Percentiles rank a stretch among this genome's conserved stretches.
Evolutionary conservation across 805 yeast genomes (phyloP).

Genomic region (Sugiyamaella mastotermitis): DNA sequence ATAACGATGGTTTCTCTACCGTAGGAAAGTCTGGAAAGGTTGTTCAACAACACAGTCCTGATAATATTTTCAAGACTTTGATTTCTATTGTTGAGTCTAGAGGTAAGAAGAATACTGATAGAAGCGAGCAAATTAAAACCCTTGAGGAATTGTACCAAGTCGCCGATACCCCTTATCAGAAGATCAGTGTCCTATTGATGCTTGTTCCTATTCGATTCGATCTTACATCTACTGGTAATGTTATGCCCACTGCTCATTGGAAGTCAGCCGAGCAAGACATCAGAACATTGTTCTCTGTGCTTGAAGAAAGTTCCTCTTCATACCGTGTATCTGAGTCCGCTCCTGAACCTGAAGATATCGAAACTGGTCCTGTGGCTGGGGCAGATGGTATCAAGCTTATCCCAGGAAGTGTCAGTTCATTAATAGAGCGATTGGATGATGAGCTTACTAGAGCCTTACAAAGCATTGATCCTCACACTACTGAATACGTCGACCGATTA

Average conservation of each 20-base stretch:
- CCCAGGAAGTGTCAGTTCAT: slow-evolving; percentile 77
- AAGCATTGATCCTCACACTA: slow-evolving; percentile 88
- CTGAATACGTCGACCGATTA: slow-evolving; percentile 85
- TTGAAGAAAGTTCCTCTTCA: slow-evolving; percentile 52
- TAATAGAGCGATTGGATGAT: slow-evolving; percentile 90
- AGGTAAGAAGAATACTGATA: slow-evolving; percentile 92
- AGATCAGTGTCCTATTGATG: slow-evolving; percentile 69
- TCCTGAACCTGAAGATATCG: slow-evolving; percentile 69
- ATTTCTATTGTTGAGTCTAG: slow-evolving; percentile 76
- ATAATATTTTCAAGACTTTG: slow-evolving; percentile 63
- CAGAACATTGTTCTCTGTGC: slow-evolving; percentile 52
- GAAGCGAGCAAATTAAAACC: slow-evolving; percentile 63
- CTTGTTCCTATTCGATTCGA: slow-evolving; percentile 88
- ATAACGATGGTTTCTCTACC: slow-evolving; percentile 33
- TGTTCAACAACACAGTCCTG: slow-evolving; percentile 31
- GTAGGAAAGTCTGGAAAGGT: slow-evolving; percentile 36
- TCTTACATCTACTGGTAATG: slow-evolving; percentile 55
- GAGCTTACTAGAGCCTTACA: slow-evolving; percentile 86
- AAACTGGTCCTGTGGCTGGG: slow-evolving; percentile 53
- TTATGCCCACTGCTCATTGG: slow-evolving; percentile 82
- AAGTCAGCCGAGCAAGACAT: slow-evolving; percentile 59
- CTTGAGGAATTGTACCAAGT: slow-evolving; percentile 54
- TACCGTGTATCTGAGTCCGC: slow-evolving; percentile 79
- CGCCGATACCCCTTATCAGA: slow-evolving; percentile 59
- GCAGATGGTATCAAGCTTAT: slow-evolving; percentile 65